Evolutionary conservation across 2,329 filamentous ascomycete genomes (phyloP).

Genomic region (Elsinoe arachidis): DNA sequence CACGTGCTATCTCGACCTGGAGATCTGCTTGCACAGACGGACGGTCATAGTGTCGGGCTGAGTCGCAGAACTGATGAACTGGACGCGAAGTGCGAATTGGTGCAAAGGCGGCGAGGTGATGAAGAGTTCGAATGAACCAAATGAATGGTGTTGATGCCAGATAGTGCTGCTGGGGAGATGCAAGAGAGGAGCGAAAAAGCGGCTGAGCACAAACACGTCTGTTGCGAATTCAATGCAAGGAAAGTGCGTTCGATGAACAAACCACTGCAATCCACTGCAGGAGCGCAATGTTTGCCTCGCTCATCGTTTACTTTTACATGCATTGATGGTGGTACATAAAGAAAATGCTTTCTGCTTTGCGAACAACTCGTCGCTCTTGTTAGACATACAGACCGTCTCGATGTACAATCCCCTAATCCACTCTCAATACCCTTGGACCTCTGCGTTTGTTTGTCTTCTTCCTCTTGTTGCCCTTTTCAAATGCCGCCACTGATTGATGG

Average conservation of each 20-base stretch:
- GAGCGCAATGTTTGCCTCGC: neutral
- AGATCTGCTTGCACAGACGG: neutral
- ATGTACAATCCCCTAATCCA: conserved; percentile 48
- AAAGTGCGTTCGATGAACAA: neutral
- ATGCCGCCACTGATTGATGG: conserved; percentile 60
- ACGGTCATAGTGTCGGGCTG: neutral
- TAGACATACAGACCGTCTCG: conserved; percentile 13
- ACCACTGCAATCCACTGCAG: neutral
- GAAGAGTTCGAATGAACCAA: neutral
- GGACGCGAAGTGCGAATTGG: neutral
- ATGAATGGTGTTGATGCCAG: neutral
- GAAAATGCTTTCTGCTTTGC: conserved; percentile 6
- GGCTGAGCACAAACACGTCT: neutral
- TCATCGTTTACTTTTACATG: neutral
- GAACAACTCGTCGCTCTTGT: neutral
- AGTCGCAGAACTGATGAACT: neutral
- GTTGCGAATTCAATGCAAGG: neutral
- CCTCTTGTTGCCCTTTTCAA: conserved; percentile 75
- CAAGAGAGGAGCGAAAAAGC: neutral
- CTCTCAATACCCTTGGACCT: conserved; percentile 61
- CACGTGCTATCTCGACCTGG: conserved; percentile 6
- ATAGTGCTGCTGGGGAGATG: neutral
- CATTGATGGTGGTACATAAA: neutral
- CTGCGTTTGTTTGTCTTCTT: conserved; percentile 66
- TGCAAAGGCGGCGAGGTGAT: neutral